These are phyloP conservation scores for Prunus armeniaca DNA, from an alignment of 306 rosid genomes.

Conservation along the genomic window DNA sequence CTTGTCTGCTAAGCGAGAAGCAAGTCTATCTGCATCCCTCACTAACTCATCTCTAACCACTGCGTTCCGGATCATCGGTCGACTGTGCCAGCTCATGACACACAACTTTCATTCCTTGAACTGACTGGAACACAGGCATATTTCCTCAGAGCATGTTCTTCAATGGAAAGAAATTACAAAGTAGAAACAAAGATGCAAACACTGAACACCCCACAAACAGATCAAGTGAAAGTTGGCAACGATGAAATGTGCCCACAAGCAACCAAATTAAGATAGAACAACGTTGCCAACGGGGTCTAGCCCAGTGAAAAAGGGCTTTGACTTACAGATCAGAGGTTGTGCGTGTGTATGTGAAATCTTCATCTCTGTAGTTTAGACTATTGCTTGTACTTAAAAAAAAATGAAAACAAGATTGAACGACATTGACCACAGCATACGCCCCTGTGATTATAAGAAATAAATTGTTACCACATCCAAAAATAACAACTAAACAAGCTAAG, in stretches of 20 bases:
- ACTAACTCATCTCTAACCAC: constrained; percentile 81
- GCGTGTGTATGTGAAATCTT: too few species aligned
- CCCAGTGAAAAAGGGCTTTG: too few species aligned
- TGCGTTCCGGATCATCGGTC: constrained; percentile 80
- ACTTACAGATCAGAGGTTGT: too few species aligned
- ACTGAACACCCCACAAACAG: too few species aligned
- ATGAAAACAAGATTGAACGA: neutral
- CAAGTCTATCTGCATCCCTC: constrained; percentile 88
- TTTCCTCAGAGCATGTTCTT: constrained; percentile 15
- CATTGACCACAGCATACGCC: neutral
- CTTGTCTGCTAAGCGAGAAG: constrained; percentile 88
- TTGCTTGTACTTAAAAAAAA: too few species aligned
- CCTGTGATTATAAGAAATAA: neutral
- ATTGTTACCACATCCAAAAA: neutral
- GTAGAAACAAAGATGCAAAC: neutral
- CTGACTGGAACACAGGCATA: constrained; percentile 61
- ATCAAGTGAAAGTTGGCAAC: too few species aligned
- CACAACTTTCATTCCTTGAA: constrained; percentile 97
- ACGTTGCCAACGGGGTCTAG: too few species aligned
- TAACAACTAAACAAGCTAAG: neutral
- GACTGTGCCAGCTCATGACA: constrained; percentile 96
- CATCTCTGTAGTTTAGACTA: too few species aligned
- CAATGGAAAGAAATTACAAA: neutral
- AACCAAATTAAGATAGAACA: neutral
- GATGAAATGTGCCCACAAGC: neutral